Percentiles rank a stretch among this genome's conserved stretches.
phyloP scores from a whole-genome alignment of 176 grass and related monocot genomes.

The Chrysopogon serrulatus region DNA sequence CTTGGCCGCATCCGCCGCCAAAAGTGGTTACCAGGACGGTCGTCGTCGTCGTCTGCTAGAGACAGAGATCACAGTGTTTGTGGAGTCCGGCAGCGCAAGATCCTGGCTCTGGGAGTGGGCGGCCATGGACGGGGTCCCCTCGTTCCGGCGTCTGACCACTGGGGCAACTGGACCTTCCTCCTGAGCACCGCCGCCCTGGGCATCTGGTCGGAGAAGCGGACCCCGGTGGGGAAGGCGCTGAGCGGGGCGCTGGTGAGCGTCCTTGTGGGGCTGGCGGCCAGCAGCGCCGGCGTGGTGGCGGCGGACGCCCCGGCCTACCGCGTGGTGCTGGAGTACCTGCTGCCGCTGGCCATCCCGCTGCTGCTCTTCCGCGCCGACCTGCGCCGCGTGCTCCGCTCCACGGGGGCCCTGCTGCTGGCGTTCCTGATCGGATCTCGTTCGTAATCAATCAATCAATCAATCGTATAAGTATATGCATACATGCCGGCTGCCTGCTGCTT shows the following conservation, averaged over 20 bases:
- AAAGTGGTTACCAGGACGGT: neutral
- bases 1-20: neutral
- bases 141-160: slow-evolving; percentile 56
- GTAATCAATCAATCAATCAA: too few relatives aligned
- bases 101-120: neutral
- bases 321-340: slow-evolving; percentile 61
- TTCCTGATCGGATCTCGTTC: slow-evolving; percentile 76
- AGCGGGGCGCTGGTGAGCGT: slow-evolving; percentile 65
- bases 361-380: slow-evolving; percentile 73
- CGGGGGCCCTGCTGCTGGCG: slow-evolving; percentile 49
- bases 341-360: slow-evolving; percentile 63
- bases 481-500: too few relatives aligned
- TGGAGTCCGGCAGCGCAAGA: neutral
- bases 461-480: too few relatives aligned
- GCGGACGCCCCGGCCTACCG: slow-evolving; percentile 55
- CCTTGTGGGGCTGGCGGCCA: slow-evolving; percentile 62
- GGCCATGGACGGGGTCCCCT: slow-evolving; percentile 23
- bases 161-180: slow-evolving; percentile 83
- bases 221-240: slow-evolving; percentile 52
- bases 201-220: slow-evolving; percentile 55
- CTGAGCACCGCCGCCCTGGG: slow-evolving; percentile 55
- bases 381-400: slow-evolving; percentile 49
- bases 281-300: slow-evolving; percentile 56
- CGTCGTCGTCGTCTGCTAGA: neutral
- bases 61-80: neutral